Evolutionary conservation across 352 stramenopile species (phyloP).

Genomic region (Phytophthora ramorum): DNA sequence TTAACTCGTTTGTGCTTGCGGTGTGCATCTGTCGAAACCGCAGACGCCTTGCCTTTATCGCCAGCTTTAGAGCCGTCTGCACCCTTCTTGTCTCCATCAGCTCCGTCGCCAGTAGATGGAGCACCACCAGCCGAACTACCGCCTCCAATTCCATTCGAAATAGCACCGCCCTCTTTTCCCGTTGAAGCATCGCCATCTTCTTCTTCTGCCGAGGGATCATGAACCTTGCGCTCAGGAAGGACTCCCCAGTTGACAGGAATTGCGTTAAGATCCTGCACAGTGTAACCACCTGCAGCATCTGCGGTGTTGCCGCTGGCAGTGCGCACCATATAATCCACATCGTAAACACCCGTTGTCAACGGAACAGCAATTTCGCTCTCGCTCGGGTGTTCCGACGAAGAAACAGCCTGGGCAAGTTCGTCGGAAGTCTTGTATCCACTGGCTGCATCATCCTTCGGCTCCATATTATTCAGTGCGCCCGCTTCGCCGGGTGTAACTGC

Average conservation of each 20-base stretch:
- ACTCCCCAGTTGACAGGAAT: conserved; percentile 80
- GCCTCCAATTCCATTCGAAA: conserved; percentile 35
- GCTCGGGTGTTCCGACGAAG: conserved; percentile 55
- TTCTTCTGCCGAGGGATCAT: conserved; percentile 35
- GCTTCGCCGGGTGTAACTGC: conserved; percentile 15
- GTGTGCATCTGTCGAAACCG: conserved; percentile 41
- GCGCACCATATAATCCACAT: conserved; percentile 80
- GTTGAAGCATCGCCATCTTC: conserved; percentile 27
- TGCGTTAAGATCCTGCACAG: conserved; percentile 70
- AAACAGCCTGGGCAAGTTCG: conserved; percentile 63
- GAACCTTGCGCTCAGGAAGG: conserved; percentile 64
- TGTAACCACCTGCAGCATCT: conserved; percentile 41
- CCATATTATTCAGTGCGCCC: conserved; percentile 50
- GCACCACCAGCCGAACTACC: conserved; percentile 21
- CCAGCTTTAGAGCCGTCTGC: conserved; percentile 42
- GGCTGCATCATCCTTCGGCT: conserved; percentile 34
- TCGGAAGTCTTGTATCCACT: conserved; percentile 64
- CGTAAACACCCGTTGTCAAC: conserved; percentile 68
- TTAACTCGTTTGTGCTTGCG: conserved; percentile 73
- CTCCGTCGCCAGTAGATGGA: conserved; percentile 13
- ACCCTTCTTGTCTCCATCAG: conserved; percentile 59
- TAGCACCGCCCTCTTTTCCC: conserved; percentile 25
- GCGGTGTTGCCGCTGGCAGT: conserved; percentile 41
- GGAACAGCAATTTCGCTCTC: conserved; percentile 76
- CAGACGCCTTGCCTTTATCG: conserved; percentile 46